These are phyloP conservation scores for Acanthamoeba lenticulata DNA, from an alignment of 208 protist genomes.

Conservation along the genomic window DNA sequence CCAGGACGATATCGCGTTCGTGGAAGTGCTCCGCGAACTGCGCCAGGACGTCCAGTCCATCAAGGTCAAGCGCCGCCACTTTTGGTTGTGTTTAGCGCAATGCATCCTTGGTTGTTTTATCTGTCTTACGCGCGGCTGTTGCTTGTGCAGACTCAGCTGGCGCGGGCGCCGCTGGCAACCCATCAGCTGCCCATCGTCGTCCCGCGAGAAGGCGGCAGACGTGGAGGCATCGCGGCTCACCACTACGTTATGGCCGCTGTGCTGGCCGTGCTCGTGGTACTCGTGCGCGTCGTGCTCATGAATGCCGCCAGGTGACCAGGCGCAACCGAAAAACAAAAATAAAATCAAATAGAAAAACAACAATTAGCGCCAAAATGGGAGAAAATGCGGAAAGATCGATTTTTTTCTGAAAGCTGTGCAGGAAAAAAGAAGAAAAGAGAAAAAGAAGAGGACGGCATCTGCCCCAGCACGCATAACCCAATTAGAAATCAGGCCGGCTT, in stretches of 20 bases:
- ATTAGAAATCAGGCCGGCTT: background rate
- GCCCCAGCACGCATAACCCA: too few relatives aligned
- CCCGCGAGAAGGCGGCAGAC: background rate
- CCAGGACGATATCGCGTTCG: background rate
- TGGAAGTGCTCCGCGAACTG: conserved; percentile 5
- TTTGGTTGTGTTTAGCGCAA: background rate
- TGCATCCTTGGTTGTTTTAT: background rate
- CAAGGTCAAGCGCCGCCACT: background rate
- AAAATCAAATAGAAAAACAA: too few relatives aligned
- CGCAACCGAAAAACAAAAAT: too few relatives aligned
- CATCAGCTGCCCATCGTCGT: too few relatives aligned
- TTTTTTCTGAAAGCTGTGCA: too few relatives aligned
- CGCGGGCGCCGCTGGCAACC: background rate
- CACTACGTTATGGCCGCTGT: background rate
- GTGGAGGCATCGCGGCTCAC: background rate
- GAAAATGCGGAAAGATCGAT: too few relatives aligned
- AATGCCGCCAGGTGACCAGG: background rate
- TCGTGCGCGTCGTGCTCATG: background rate
- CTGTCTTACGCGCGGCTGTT: too few relatives aligned
- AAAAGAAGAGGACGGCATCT: too few relatives aligned
- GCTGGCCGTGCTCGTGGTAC: background rate
- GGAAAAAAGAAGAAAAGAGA: background rate
- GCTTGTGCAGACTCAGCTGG: background rate
- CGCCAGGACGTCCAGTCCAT: background rate
- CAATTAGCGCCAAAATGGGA: too few relatives aligned